Evolutionary conservation across 345 rosid genomes (phyloP).

Genomic region (Gossypium stocksii): DNA sequence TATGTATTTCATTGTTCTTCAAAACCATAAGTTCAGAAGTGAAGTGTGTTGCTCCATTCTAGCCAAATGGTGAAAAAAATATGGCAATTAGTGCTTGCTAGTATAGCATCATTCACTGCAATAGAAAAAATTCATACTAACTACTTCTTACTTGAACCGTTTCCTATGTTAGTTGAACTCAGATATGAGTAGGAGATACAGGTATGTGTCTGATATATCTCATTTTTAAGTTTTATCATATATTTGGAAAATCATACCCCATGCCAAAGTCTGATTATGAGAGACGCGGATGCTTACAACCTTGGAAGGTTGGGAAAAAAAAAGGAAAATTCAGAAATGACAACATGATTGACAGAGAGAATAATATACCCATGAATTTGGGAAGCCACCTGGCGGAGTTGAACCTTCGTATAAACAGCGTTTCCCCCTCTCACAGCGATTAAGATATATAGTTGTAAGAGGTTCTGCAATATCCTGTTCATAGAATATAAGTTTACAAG

Average conservation of each 20-base stretch:
- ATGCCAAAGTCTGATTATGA: not conserved
- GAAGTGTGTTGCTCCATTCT: constrained; percentile 76
- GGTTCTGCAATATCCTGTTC: constrained; percentile 77
- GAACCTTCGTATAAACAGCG: constrained; percentile 83
- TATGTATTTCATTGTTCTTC: constrained; percentile 79
- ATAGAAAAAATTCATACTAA: not conserved
- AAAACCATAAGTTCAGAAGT: constrained; percentile 74
- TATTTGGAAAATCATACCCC: not conserved
- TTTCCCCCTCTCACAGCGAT: constrained; percentile 73
- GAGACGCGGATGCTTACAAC: not conserved
- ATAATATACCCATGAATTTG: constrained; percentile 73
- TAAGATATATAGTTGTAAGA: constrained; percentile 69
- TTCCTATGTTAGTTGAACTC: not conserved
- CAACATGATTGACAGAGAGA: not conserved
- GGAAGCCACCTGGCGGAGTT: constrained; percentile 73
- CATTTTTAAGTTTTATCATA: not conserved
- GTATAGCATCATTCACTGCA: not conserved
- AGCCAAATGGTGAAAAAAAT: not conserved
- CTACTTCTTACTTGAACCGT: not conserved
- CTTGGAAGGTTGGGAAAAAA: not conserved
- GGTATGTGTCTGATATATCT: not conserved
- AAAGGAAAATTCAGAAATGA: not conserved
- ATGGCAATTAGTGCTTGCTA: not conserved
- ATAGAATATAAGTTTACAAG: constrained; percentile 4
- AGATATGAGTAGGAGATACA: not conserved